Evolutionary conservation across 371 early-diverging fungal species (phyloP).

Genomic region (Nematocida sp.): DNA sequence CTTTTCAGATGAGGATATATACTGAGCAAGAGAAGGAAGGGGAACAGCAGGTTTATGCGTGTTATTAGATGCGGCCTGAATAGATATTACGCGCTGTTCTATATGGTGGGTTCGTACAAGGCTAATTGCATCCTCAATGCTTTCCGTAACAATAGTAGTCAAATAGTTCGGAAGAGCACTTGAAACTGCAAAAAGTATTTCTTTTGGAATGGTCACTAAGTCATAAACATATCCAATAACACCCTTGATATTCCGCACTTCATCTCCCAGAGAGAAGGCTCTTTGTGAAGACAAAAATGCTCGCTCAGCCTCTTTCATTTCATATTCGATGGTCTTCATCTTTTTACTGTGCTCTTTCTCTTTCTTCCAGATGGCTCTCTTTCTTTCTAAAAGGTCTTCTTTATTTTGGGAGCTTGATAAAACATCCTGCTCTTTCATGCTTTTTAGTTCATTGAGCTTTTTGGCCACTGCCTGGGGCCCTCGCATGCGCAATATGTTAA

Average conservation of each 20-base stretch:
- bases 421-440: neutral
- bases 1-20: slow-evolving; percentile 59
- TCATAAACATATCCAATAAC: slow-evolving; percentile 71
- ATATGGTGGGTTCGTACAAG: slow-evolving; percentile 79
- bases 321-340: slow-evolving; percentile 44
- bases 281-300: slow-evolving; percentile 40
- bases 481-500: slow-evolving; percentile 39
- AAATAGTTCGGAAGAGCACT: slow-evolving; percentile 72
- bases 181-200: slow-evolving; percentile 63
- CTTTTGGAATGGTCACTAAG: slow-evolving; percentile 64
- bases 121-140: slow-evolving; percentile 78
- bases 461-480: slow-evolving; percentile 38
- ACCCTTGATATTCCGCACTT: slow-evolving; percentile 68
- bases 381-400: slow-evolving; percentile 74
- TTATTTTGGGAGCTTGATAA: slow-evolving; percentile 61
- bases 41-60: slow-evolving; percentile 15
- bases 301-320: slow-evolving; percentile 42
- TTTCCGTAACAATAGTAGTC: slow-evolving; percentile 92
- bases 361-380: slow-evolving; percentile 83
- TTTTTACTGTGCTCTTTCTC: slow-evolving; percentile 77
- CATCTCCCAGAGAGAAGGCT: slow-evolving; percentile 53
- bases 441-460: slow-evolving; percentile 55
- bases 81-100: slow-evolving; percentile 89
- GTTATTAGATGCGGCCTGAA: slow-evolving; percentile 71
- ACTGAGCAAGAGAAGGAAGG: slow-evolving; percentile 23